These are phyloP conservation scores for Paragyromitra xinjiangensis DNA, from an alignment of 495 filamentous ascomycete species.

Conservation along the genomic window DNA sequence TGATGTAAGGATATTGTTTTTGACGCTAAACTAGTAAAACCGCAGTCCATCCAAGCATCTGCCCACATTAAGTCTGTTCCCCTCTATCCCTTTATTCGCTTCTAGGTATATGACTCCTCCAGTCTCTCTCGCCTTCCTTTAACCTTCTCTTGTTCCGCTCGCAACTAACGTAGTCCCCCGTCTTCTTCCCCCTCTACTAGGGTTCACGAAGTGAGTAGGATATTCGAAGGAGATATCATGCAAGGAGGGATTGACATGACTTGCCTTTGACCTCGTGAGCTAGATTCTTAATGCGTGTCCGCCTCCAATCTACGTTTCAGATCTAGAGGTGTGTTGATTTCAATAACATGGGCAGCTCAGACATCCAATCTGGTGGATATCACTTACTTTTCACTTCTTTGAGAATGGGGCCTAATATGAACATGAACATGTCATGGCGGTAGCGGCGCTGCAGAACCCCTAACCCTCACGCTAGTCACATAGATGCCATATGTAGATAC, in stretches of 20 bases:
- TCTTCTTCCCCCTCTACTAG: too few relatives aligned
- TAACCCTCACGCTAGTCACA: neutral
- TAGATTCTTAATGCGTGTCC: neutral
- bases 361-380: neutral
- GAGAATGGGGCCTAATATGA: neutral
- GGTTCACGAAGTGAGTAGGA: neutral
- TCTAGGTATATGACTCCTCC: too few relatives aligned
- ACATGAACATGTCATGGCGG: neutral
- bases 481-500: neutral
- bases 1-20: too few relatives aligned
- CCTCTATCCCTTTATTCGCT: too few relatives aligned
- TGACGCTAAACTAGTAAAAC: too few relatives aligned
- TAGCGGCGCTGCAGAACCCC: neutral
- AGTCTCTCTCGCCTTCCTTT: too few relatives aligned
- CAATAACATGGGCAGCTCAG: neutral
- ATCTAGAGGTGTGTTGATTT: neutral
- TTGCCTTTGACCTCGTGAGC: neutral
- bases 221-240: neutral
- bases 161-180: too few relatives aligned
- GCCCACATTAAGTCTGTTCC: too few relatives aligned
- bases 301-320: neutral
- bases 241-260: neutral
- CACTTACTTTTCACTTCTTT: neutral
- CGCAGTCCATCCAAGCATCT: too few relatives aligned
- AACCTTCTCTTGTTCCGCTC: too few relatives aligned